Evolutionary conservation across 2,329 filamentous ascomycete genomes (phyloP).

Genomic region (Hymenoscyphus infarciens): DNA sequence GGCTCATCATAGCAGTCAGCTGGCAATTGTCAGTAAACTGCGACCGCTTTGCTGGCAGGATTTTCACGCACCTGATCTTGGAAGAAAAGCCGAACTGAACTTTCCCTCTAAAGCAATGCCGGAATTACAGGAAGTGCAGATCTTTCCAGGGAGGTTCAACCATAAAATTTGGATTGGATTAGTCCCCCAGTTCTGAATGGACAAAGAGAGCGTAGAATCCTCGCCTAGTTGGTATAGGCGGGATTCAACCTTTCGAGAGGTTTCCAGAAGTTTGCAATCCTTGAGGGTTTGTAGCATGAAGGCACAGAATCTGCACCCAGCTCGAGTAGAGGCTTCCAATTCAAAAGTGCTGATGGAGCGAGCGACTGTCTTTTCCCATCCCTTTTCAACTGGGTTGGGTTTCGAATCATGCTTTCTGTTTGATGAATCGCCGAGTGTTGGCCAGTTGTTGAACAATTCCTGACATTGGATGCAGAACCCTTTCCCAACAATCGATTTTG

Average conservation of each 20-base stretch:
- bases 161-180: conserved; percentile 9
- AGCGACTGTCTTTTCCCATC: neutral
- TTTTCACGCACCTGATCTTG: conserved; percentile 12
- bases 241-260: conserved; percentile 18
- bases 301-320: conserved; percentile 18
- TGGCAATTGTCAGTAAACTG: conserved; percentile 12
- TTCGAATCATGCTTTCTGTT: too few relatives aligned
- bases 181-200: conserved; percentile 3
- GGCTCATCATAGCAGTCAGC: conserved; percentile 17
- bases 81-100: conserved; percentile 9
- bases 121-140: conserved; percentile 8
- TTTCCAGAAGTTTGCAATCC: conserved; percentile 9
- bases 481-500: neutral
- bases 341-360: conserved; percentile 11
- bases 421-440: neutral
- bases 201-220: conserved; percentile 6
- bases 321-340: conserved; percentile 13
- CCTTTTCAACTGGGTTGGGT: neutral
- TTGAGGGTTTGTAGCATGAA: conserved; percentile 17
- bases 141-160: conserved; percentile 16
- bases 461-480: neutral
- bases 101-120: neutral
- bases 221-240: conserved; percentile 12
- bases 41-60: neutral
- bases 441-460: conserved; percentile 1